Evolutionary conservation across 2,329 filamentous ascomycete species (phyloP).

Genomic region (Venturia effusa): DNA sequence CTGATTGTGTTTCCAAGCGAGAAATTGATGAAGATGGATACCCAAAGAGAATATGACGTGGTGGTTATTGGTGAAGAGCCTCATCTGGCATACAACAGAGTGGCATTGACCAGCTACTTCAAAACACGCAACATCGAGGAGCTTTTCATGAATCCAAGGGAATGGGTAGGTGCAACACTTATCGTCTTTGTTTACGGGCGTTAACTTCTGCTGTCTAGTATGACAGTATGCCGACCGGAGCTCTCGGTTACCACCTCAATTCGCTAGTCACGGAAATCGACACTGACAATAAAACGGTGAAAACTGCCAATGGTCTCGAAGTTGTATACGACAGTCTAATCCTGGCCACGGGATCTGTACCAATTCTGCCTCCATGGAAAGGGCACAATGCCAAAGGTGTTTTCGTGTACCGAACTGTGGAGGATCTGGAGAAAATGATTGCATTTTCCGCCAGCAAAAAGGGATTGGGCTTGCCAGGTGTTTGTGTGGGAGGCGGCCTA

Average conservation of each 20-base stretch:
- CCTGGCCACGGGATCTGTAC: constrained; percentile 77
- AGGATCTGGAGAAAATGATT: constrained; percentile 68
- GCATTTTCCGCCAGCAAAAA: constrained; percentile 55
- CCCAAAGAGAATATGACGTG: constrained; percentile 65
- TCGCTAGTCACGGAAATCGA: constrained; percentile 60
- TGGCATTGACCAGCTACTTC: constrained; percentile 82
- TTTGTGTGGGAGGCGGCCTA: constrained; percentile 74
- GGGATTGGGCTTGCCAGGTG: constrained; percentile 48
- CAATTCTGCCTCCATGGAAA: constrained; percentile 53
- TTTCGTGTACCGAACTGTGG: constrained; percentile 80
- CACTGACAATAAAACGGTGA: constrained; percentile 52
- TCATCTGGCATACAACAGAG: constrained; percentile 82
- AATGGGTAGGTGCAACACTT: constrained; percentile 52
- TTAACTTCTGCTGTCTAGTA: constrained; percentile 40
- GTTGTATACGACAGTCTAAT: constrained; percentile 72
- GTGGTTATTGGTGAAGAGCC: constrained; percentile 80
- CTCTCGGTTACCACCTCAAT: constrained; percentile 65
- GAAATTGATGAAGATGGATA: constrained; percentile 78
- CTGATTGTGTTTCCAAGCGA: constrained; percentile 62
- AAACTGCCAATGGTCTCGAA: constrained; percentile 56
- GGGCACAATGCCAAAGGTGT: constrained; percentile 71
- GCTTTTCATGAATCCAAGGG: constrained; percentile 69
- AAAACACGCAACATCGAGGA: constrained; percentile 75
- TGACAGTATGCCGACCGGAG: constrained; percentile 51
- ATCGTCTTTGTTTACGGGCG: background rate